Evolutionary conservation across 768 basidiomycete genomes (phyloP).

Genomic region (Omphalotus guepiniiformis): DNA sequence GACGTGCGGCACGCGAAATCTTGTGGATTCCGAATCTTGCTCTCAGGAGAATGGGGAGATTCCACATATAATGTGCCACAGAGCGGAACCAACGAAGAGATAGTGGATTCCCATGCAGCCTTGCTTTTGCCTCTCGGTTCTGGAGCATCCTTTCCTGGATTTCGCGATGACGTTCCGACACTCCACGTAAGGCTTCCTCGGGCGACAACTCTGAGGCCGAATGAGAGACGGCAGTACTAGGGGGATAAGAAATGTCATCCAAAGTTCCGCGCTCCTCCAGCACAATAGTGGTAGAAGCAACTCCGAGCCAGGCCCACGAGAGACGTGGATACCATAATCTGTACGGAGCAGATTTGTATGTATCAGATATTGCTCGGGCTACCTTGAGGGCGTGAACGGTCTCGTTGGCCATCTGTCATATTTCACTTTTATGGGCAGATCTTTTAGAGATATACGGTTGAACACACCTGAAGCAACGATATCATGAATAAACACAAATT

Average conservation of each 20-base stretch:
- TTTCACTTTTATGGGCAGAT: neutral
- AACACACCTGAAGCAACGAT: conserved; percentile 39
- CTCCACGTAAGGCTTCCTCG: conserved; percentile 28
- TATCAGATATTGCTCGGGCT: conserved; percentile 23
- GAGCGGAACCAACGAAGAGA: conserved; percentile 10
- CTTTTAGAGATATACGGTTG: neutral
- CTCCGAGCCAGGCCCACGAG: conserved; percentile 39
- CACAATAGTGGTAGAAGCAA: conserved; percentile 25
- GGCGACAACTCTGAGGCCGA: no score
- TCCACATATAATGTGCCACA: conserved; percentile 18
- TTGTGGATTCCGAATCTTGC: conserved; percentile 30
- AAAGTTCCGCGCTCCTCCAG: conserved; percentile 14
- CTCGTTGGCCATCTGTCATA: conserved; percentile 39
- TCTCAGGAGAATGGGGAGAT: conserved; percentile 21
- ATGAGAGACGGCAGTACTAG: no score
- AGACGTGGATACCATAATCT: conserved; percentile 38
- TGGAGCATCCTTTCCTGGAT: conserved; percentile 3
- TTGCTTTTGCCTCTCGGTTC: neutral
- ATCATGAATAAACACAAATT: conserved; percentile 37
- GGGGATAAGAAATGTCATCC: conserved; percentile 4
- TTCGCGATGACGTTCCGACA: conserved; percentile 23
- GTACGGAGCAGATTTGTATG: conserved; percentile 26
- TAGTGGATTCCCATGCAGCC: conserved; percentile 8
- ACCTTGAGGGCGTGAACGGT: conserved; percentile 30
- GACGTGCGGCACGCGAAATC: conserved; percentile 23